Base-by-base conservation (phyloP, 495 filamentous ascomycete genomes). In the Tuber borchii region DNA sequence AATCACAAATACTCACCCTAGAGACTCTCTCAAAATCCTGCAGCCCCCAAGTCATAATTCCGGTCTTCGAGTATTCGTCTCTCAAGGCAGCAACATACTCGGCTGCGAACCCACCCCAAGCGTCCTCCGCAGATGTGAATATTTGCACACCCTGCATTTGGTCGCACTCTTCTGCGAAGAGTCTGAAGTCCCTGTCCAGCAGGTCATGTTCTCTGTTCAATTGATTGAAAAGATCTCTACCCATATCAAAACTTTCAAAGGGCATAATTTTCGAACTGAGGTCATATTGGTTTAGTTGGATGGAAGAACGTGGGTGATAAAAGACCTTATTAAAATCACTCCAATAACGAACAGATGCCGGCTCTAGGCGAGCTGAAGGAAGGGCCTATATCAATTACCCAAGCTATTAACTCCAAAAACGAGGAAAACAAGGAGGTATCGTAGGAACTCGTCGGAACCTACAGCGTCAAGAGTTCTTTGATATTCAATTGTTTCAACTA, bases 131-230 rank as follows among this genome's bases (percentile, higher is more conserved):
- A 17, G 89, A 87, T 0, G 92, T 87, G 71, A 97, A 87, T 34
- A 98, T 80, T 81, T 98, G 94, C 43, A 99, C 84, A 0, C 90
- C 95, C 82, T 97, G 94, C 84, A 98, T 86, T 75, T 92, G 90
- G 83, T 99, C 95, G 76, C 94, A 95, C 84, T 97, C 95, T 84
- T 99, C 95, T 1, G 90, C 89, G 81, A 97, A 97, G 0, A 89
- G 88, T 74, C 96, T 87, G 43, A 98, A 81, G 83, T 99, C 96
- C 31, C 94, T 87, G 81, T 99, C 95, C 14, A 98, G 84, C 9
- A 98, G 78, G 80, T 97, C 94, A 76, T 92, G 89, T 78, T 97
- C 94, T 77, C 90, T 90, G 81, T 98, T 93, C 31, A 97, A 86
- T 45, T 69, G 87, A 39, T 84, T 85, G 79, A 98, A 99, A 7